These are phyloP conservation scores for Metarhizium rileyi DNA, from an alignment of 2,329 filamentous ascomycete genomes.

Conservation along the genomic window DNA sequence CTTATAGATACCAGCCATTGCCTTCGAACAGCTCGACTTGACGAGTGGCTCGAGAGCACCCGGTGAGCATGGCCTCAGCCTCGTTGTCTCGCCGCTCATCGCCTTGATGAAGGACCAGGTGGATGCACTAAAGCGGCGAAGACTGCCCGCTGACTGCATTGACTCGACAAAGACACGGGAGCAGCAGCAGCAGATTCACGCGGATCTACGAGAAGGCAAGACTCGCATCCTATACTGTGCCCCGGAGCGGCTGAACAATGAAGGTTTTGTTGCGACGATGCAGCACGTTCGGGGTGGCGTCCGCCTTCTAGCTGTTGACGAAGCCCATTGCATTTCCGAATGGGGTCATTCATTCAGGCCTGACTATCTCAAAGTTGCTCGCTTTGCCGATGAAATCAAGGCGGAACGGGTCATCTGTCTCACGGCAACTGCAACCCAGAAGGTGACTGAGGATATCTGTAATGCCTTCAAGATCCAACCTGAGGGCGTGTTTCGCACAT, in stretches of 20 bases:
- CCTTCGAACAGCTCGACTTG: slow-evolving; percentile 34
- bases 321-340: slow-evolving; percentile 48
- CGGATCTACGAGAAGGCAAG: not conserved
- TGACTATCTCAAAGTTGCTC: slow-evolving; percentile 29
- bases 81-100: slow-evolving; percentile 47
- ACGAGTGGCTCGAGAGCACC: slow-evolving; percentile 15
- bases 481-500: slow-evolving; percentile 44
- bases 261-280: slow-evolving; percentile 47
- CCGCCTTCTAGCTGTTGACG: slow-evolving; percentile 46
- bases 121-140: slow-evolving; percentile 38
- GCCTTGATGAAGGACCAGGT: slow-evolving; percentile 54
- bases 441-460: slow-evolving; percentile 45
- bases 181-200: not conserved
- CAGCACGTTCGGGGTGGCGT: slow-evolving; percentile 44
- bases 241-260: slow-evolving; percentile 51
- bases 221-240: slow-evolving; percentile 48
- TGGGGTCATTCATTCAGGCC: slow-evolving; percentile 32
- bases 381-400: slow-evolving; percentile 44
- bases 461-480: slow-evolving; percentile 37
- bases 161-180: slow-evolving; percentile 42
- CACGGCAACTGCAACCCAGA: slow-evolving; percentile 49
- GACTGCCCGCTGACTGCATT: slow-evolving; percentile 42
- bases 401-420: slow-evolving; percentile 51
- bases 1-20: slow-evolving; percentile 31
- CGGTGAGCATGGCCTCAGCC: slow-evolving; percentile 37